Evolutionary conservation across 2,329 filamentous ascomycete genomes (phyloP), one percentile per base, ranked within the genome.

Genomic region (Mariannaea elegans): DNA sequence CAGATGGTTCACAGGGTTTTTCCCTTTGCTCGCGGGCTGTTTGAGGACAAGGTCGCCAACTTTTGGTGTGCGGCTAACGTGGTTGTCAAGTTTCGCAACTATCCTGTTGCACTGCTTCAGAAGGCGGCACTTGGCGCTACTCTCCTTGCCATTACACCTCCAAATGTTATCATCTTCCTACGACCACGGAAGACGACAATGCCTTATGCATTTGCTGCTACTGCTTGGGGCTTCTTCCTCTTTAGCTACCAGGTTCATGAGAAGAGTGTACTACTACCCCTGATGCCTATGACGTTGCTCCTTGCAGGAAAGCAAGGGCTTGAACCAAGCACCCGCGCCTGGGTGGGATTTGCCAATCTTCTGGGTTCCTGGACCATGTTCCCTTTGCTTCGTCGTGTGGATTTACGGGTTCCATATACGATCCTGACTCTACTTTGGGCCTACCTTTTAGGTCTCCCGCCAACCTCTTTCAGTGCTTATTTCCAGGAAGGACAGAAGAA

Each of bases 161-260:
- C 94, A 0, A 97, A 93, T 71, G 68, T 90, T 4, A 83, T 97
- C 48, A 83, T 98, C 24, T 91, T 97, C 73, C 74, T 93, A 55
- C 88, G 88, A 48, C 95, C 95, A 0, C 86, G 87, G 46, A 94
- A 90, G 68, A 86, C 89, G 39, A 82, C 95, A 4, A 78, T 98
- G 13, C 93, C 93, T 1, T 84, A 92, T 32, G 92, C 92, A 0
- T 87, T 98, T 58, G 90, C 94, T 2, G 85, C 91, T 2, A 93
- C 92, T 0, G 91, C 94, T 2, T 99, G 95, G 95, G 94, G 91
- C 0, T 99, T 99, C 81, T 99, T 98, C 75, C 82, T 99, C 14
- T 98, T 96, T 79, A 96, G 93, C 70, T 99, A 97, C 75, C 95
- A 99, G 74, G 96, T 99, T 0, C 95, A 99, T 71, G 95, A 99